These are phyloP conservation scores for Mycothermus thermophilus DNA, from an alignment of 495 filamentous ascomycete genomes.

Conservation along the genomic window DNA sequence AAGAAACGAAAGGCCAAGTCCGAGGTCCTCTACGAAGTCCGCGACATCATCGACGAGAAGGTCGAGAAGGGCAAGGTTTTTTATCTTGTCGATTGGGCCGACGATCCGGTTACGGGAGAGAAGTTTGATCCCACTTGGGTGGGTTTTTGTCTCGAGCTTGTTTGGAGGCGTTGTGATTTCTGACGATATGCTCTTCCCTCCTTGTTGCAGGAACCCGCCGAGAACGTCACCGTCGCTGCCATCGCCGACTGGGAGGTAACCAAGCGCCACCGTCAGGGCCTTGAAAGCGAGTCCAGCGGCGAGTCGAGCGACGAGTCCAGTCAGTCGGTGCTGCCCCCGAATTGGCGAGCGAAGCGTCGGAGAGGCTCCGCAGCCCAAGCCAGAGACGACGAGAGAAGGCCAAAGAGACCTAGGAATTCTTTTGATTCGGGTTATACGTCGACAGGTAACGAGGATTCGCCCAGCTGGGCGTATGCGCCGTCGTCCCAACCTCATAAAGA, in stretches of 20 bases:
- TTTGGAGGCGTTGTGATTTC: not conserved
- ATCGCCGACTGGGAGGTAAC: constrained; percentile 20
- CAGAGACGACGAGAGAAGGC: not conserved
- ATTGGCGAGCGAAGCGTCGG: constrained; percentile 4
- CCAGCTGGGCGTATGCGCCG: not conserved
- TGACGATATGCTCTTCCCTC: constrained; percentile 4
- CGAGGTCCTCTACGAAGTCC: constrained; percentile 15
- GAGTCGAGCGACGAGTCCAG: constrained; percentile 3
- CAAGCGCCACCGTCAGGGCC: constrained; percentile 4
- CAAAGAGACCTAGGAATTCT: constrained; percentile 1
- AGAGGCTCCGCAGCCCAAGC: not conserved
- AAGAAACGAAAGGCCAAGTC: constrained; percentile 1
- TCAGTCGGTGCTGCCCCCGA: constrained; percentile 1
- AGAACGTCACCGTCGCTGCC: constrained; percentile 19
- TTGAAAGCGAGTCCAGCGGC: not conserved
- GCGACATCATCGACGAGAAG: constrained; percentile 28
- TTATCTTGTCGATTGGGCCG: constrained; percentile 30
- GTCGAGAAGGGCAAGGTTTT: constrained; percentile 12
- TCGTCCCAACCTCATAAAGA: not conserved
- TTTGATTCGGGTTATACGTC: constrained; percentile 6
- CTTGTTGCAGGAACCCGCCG: constrained; percentile 22
- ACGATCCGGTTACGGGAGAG: constrained; percentile 22
- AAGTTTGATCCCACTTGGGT: constrained; percentile 28
- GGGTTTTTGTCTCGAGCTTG: constrained; percentile 5
- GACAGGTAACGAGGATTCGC: not conserved